Evolutionary conservation across 768 basidiomycete genomes (phyloP).

Genomic region (Mycena leptocephala): DNA sequence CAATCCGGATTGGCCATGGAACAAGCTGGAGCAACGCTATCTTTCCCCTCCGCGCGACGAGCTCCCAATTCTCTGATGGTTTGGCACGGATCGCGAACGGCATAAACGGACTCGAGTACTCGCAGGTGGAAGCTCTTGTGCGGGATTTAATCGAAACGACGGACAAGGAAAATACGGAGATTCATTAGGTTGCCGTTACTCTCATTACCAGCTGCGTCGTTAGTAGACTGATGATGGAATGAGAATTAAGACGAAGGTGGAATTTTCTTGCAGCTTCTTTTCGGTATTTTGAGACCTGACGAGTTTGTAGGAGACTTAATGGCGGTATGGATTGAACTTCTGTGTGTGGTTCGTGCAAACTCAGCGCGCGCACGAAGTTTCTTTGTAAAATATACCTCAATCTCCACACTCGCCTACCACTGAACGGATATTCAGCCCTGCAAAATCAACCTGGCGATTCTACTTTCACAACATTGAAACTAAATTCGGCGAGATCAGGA

Average conservation of each 20-base stretch:
- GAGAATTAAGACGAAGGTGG: not conserved
- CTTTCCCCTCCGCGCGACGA: slow-evolving; percentile 15
- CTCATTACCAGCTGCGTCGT: slow-evolving; percentile 10
- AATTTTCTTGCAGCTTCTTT: not conserved
- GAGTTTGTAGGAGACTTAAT: too few relatives aligned
- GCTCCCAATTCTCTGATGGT: slow-evolving; percentile 6
- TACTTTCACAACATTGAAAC: too few relatives aligned
- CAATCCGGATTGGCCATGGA: slow-evolving; percentile 14
- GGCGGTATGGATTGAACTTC: too few relatives aligned
- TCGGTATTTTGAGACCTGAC: too few relatives aligned
- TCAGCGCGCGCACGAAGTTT: too few relatives aligned
- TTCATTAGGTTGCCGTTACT: slow-evolving; percentile 7
- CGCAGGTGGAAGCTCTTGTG: slow-evolving; percentile 11
- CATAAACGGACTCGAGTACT: not conserved
- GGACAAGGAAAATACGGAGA: slow-evolving; percentile 18
- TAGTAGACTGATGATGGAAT: not conserved
- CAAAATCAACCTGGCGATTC: too few relatives aligned
- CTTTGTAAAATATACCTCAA: too few relatives aligned
- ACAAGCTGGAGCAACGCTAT: not conserved
- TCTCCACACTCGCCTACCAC: too few relatives aligned
- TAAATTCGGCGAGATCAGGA: too few relatives aligned
- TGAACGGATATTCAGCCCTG: too few relatives aligned
- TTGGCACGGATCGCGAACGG: not conserved
- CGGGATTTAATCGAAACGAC: slow-evolving; percentile 18
- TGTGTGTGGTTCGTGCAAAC: too few relatives aligned